Conservation (phyloP, 306 rosid genomes). For the Medicago ruthenica region DNA sequence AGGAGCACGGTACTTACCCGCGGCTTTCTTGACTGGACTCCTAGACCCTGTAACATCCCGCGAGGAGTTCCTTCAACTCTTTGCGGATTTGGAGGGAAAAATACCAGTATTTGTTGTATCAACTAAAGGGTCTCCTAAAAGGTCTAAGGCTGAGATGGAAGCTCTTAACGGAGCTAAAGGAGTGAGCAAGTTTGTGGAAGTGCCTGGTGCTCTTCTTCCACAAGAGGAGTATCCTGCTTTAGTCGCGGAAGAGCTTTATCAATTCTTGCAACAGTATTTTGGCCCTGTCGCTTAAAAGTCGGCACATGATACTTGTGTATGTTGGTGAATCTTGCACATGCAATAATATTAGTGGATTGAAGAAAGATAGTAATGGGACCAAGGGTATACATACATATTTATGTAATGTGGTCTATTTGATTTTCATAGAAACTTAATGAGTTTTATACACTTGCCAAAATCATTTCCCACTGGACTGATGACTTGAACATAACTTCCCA, state of each 20-base stretch:
- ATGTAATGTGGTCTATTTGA: constrained; percentile 32
- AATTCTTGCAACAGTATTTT: constrained; percentile 71
- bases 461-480: not conserved
- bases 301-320: not conserved
- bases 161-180: constrained; percentile 89
- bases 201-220: constrained; percentile 96
- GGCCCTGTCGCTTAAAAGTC: constrained; percentile 41
- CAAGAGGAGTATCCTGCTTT: constrained; percentile 86
- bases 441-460: constrained; percentile 2
- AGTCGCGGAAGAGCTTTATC: constrained; percentile 81
- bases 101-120: constrained; percentile 76
- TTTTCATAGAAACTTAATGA: not conserved
- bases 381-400: constrained; percentile 39
- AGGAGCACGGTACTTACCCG: constrained; percentile 90
- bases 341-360: not conserved
- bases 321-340: constrained; percentile 7
- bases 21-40: constrained; percentile 83
- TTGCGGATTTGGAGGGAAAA: constrained; percentile 73
- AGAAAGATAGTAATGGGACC: constrained; percentile 41
- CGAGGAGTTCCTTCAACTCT: constrained; percentile 81
- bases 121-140: constrained; percentile 76
- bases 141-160: constrained; percentile 97
- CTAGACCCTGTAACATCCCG: constrained; percentile 87
- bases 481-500: not conserved
- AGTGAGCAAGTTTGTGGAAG: constrained; percentile 84